Evolutionary conservation across 768 basidiomycete genomes (phyloP).

Genomic region (Lactarius tabidus): DNA sequence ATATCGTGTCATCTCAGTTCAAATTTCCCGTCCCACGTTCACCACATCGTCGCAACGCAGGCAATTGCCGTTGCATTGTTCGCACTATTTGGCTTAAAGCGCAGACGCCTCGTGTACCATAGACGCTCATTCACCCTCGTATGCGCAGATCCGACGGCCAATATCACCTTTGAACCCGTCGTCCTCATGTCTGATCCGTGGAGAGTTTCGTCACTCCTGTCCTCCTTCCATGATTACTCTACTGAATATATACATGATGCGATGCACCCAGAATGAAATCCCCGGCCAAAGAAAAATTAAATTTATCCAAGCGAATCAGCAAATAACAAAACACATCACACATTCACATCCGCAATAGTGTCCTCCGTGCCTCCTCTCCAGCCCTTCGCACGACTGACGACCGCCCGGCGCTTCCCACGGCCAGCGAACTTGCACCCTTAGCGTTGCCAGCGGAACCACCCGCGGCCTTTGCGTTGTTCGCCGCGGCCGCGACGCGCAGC

Average conservation of each 20-base stretch:
- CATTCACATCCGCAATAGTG: conserved; percentile 36
- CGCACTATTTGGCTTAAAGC: conserved; percentile 19
- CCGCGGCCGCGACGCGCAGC: conserved; percentile 57
- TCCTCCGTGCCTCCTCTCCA: conserved; percentile 50
- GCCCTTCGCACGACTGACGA: conserved; percentile 42
- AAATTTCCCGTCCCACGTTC: neutral
- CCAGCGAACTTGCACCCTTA: neutral
- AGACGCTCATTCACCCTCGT: neutral
- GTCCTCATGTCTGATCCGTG: neutral
- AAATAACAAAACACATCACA: neutral
- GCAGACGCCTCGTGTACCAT: neutral
- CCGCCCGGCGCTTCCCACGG: neutral
- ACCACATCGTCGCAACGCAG: neutral
- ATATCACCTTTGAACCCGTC: neutral
- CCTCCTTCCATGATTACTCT: neutral
- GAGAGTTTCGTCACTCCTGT: neutral
- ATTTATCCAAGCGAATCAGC: neutral
- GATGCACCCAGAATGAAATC: too few species aligned
- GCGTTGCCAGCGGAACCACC: neutral
- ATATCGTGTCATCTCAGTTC: neutral
- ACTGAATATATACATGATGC: neutral
- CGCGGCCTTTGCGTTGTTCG: conserved; percentile 42
- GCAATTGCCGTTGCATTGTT: conserved; percentile 14
- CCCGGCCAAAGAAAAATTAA: neutral
- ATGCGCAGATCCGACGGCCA: neutral